Evolutionary conservation across 805 yeast species (phyloP).

Genomic region (Torulaspora microellipsoides): DNA sequence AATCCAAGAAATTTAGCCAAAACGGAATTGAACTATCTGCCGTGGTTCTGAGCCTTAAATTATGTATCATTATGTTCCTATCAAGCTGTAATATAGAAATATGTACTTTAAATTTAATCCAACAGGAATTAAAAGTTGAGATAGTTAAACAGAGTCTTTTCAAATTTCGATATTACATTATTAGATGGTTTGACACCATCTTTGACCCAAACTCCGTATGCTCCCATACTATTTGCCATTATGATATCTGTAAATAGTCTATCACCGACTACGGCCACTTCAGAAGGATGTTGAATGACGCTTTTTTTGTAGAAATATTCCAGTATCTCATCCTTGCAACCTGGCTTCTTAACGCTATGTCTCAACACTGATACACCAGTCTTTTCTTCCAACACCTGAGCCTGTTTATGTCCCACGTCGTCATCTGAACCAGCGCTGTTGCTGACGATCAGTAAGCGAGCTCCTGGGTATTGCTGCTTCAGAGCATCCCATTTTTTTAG

Average conservation of each 20-base stretch:
- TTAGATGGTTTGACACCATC: constrained; percentile 63
- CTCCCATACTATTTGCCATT: constrained; percentile 93
- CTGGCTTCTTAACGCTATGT: constrained; percentile 77
- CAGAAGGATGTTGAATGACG: constrained; percentile 44
- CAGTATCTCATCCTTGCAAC: constrained; percentile 66
- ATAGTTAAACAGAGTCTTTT: constrained; percentile 14
- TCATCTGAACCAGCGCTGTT: constrained; percentile 91
- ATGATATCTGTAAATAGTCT: constrained; percentile 84
- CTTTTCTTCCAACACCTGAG: constrained; percentile 51
- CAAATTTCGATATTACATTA: constrained; percentile 17
- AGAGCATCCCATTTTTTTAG: constrained; percentile 51
- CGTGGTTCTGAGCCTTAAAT: constrained; percentile 53
- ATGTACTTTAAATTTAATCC: background rate
- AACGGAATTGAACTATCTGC: constrained; percentile 93
- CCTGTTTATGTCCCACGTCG: constrained; percentile 58
- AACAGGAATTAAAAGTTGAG: constrained; percentile 1
- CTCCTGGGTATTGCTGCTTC: constrained; percentile 54
- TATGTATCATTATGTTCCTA: background rate
- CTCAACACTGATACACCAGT: constrained; percentile 68
- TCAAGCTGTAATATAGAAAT: too few species aligned
- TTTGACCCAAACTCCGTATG: constrained; percentile 76
- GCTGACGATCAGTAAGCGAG: constrained; percentile 69
- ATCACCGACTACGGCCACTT: constrained; percentile 87
- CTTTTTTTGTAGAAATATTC: constrained; percentile 51
- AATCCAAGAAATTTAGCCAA: constrained; percentile 90